Base-by-base conservation (phyloP, 2,329 filamentous ascomycete species). In the Microascus cirrosus region DNA sequence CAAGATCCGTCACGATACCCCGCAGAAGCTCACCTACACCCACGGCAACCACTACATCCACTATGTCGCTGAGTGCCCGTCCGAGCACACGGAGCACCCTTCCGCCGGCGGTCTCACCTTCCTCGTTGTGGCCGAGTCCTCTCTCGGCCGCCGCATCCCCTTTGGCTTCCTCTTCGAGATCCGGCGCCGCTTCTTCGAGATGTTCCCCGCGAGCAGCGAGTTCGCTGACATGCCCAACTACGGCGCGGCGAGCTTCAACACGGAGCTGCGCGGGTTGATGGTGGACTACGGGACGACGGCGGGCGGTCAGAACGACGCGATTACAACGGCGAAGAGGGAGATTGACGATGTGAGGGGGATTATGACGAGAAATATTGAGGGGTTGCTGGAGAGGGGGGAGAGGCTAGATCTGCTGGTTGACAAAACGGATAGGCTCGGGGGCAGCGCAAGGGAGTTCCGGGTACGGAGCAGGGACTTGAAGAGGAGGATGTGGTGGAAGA, bases 401-500 rank as follows among this genome's bases (percentile, higher is more conserved):
- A 80, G 93, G 62, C 93, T 99, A 68, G 91, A 96, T 73, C 72
- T 96, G 64, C 75, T 99, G 53, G 92, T 99, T 24, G 92, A 97
- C 71, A 96, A 99, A 83, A 99, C 95, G 54, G 93, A 96, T 69
- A 80, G 91, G 51, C 73, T 99, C 45, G 94, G 93, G 15, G 90
- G 89, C 32, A 94, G 85, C 70, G 91, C 94, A 57, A 80, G 86
- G 65, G 94, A 99, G 69, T 99, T 99, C 69, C 79, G 94, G 56
- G 86, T 97, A 20, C 80, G 93, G 64, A 95, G 89, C 70, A 78
- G 91, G 28, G 91, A 90, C 1, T 72, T 99, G 65, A 89, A 94
- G 75, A 82, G 95, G 68, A 82, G 87, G 73, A 97, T 99, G 94
- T 99, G 94, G 94, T 97, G 93, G 93, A 97, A 97, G 85, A 97